phyloP scores from a whole-genome alignment of 495 filamentous ascomycete species.

The Penicillium robsamsonii region DNA sequence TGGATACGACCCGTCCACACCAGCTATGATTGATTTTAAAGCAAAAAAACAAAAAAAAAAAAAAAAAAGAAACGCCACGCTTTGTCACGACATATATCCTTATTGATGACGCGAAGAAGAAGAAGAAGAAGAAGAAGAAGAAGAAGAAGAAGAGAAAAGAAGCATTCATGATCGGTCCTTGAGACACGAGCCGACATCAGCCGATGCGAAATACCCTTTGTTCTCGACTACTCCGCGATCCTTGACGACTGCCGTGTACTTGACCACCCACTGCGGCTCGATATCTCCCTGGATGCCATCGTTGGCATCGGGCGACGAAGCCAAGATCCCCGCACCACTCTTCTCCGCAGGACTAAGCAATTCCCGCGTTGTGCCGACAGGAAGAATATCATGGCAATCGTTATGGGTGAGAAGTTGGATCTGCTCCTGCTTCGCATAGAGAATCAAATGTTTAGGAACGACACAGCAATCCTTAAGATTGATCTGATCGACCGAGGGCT shows the following conservation, averaged over 20 bases:
- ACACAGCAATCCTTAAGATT: slow-evolving; percentile 96
- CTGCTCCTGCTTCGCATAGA: slow-evolving; percentile 76
- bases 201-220: slow-evolving; percentile 92
- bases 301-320: slow-evolving; percentile 43
- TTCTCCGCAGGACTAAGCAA: slow-evolving; percentile 65
- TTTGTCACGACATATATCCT: slow-evolving; percentile 23
- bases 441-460: slow-evolving; percentile 82
- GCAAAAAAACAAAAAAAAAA: neutral
- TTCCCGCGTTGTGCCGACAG: slow-evolving; percentile 77
- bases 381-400: slow-evolving; percentile 88
- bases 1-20: slow-evolving; percentile 2
- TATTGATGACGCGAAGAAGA: slow-evolving; percentile 3
- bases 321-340: slow-evolving; percentile 68
- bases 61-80: slow-evolving; percentile 36
- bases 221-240: slow-evolving; percentile 97
- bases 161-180: slow-evolving; percentile 23
- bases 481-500: slow-evolving; percentile 90
- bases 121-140: neutral
- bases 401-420: slow-evolving; percentile 93
- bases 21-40: slow-evolving; percentile 15
- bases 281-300: slow-evolving; percentile 68
- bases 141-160: neutral
- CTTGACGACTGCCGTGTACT: slow-evolving; percentile 97
- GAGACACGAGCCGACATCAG: slow-evolving; percentile 57
- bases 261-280: slow-evolving; percentile 88